Base-by-base conservation (phyloP, 2,329 filamentous ascomycete genomes). In the Podosphaera leucotricha region DNA sequence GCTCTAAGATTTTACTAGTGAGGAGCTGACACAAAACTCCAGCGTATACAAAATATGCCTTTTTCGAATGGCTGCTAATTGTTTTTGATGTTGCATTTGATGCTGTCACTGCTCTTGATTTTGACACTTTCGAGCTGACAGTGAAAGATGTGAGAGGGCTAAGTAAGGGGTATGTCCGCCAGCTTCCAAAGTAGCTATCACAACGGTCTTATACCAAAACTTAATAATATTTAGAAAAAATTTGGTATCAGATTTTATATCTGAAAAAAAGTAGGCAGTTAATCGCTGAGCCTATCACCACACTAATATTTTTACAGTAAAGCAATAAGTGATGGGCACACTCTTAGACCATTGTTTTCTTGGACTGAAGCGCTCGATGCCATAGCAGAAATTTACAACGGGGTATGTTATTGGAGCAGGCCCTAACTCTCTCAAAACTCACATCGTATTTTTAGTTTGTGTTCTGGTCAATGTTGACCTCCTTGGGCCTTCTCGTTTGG, bases 11-110 rank as follows among this genome's bases (percentile, higher is more conserved):
- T 33, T 7, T 13, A 33, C 15, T 3, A 7, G 2, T 33, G 15
- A 7, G 13, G 28, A 45, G 48, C 50, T 56, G 46, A 60, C 57
- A 30, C 26, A 43, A 6, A 21, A 21, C 35, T 38, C 55, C 22
- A 95, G 90, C 90, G 26, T 98, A 98, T 63, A 98, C 90, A 1
- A 92, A 71, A 43, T 98, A 98, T 61, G 80, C 90, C 50, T 94
- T 98, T 64, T 94, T 95, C 62, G 90, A 98, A 62, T 98, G 90
- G 90, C 68, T 85, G 19, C 68, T 98, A 49, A 85, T 98, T 57
- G 66, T 98, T 52, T 83, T 93, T 60, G 90, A 98, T 61, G 85
- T 98, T 46, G 87, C 73, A 24, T 98, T 98, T 63, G 90, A 98
- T 64, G 84, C 90, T 43, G 80, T 95, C 47, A 95, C 90, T 10